phyloP scores from a whole-genome alignment of 345 rosid species.

The Gossypium australe region DNA sequence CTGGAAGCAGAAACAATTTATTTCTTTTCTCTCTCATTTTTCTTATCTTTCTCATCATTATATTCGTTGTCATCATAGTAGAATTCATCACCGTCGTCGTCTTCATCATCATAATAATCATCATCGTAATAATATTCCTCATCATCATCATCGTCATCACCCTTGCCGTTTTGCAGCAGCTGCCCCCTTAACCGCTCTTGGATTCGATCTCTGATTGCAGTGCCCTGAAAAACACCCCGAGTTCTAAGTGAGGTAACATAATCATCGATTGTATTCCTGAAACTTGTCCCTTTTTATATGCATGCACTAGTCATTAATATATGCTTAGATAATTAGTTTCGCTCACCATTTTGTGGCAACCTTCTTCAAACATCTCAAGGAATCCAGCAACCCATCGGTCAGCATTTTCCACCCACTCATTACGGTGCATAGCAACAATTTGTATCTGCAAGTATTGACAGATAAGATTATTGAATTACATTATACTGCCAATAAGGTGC shows the following conservation, averaged over 20 bases:
- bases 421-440: conserved; percentile 68
- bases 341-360: conserved; percentile 96
- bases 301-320: neutral
- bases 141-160: conserved; percentile 29
- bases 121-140: conserved; percentile 29
- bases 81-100: conserved; percentile 35
- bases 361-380: conserved; percentile 97
- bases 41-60: conserved; percentile 25
- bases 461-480: neutral
- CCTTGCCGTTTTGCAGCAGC: conserved; percentile 40
- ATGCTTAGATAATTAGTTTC: neutral
- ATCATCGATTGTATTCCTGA: neutral
- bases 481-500: neutral
- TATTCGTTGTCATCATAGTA: conserved; percentile 42
- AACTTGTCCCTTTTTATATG: neutral
- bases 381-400: conserved; percentile 97
- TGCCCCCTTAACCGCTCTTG: conserved; percentile 72
- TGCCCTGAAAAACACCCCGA: conserved; percentile 43
- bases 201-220: conserved; percentile 77
- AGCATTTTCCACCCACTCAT: conserved; percentile 98
- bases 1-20: neutral
- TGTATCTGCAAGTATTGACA: conserved; percentile 43
- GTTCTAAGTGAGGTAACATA: neutral
- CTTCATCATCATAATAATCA: conserved; percentile 35
- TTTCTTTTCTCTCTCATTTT: conserved; percentile 30